A percentile compares a stretch with the other conserved stretches of the same genome.
These are phyloP conservation scores for Kuraishia floccosa DNA, from an alignment of 805 yeast species.

Conservation along the genomic window DNA sequence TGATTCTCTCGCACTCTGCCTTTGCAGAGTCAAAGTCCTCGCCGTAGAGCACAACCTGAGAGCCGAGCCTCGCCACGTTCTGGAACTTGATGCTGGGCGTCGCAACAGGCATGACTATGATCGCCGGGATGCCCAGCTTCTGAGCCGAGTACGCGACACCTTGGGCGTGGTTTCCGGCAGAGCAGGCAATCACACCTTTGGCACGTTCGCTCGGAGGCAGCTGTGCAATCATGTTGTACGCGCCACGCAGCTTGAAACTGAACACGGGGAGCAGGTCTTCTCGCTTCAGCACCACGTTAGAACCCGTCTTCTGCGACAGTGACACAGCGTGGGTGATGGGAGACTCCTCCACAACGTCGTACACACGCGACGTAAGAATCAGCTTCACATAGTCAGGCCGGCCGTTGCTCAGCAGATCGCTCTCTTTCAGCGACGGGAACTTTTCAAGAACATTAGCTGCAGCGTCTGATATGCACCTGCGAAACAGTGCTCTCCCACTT, in stretches of 20 bases:
- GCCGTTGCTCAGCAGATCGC: constrained; percentile 44
- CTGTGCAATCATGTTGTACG: constrained; percentile 93
- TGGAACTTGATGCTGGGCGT: constrained; percentile 92
- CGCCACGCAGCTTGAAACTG: constrained; percentile 94
- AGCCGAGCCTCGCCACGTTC: constrained; percentile 86
- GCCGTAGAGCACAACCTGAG: constrained; percentile 88
- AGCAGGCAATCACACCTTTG: constrained; percentile 91
- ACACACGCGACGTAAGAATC: constrained; percentile 85
- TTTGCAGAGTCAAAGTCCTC: constrained; percentile 95
- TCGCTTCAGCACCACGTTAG: constrained; percentile 72
- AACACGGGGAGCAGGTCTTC: constrained; percentile 94
- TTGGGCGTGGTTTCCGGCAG: constrained; percentile 99
- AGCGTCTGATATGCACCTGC: too few relatives aligned
- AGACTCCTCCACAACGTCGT: constrained; percentile 88
- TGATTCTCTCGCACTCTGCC: constrained; percentile 69
- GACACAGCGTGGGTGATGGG: constrained; percentile 72
- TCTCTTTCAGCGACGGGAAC: constrained; percentile 32
- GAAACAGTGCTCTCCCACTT: too few relatives aligned
- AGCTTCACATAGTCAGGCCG: constrained; percentile 90
- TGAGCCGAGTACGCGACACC: constrained; percentile 94
- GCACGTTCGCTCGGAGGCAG: constrained; percentile 53
- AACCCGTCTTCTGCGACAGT: constrained; percentile 61
- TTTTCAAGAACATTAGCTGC: constrained; percentile 13
- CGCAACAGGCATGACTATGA: constrained; percentile 96
- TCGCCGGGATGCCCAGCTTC: constrained; percentile 79